Evolutionary conservation across 495 filamentous ascomycete species (phyloP), one percentile per base, ranked within the genome.

Genomic region (Talaromyces trachyspermus): DNA sequence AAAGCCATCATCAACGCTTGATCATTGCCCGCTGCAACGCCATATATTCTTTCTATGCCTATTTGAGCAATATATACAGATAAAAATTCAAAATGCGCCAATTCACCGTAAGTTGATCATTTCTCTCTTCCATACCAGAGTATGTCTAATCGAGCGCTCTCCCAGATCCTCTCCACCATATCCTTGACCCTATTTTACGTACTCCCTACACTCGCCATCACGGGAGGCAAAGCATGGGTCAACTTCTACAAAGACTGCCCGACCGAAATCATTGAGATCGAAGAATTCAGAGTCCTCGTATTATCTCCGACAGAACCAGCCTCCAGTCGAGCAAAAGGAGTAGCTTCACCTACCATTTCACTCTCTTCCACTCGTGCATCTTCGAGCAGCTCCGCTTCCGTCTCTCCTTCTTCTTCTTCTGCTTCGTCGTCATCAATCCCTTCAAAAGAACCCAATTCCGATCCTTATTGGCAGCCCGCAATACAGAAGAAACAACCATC

Each of bases 171-270:
- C n/a, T 50, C 57, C 23, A 11, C 48, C 39, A 49, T 69, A 40
- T 52, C 59, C n/a, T 19, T 50, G 8, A n/a, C 36, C 15, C 27
- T 43, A 4, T 23, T 39, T 8, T 35, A 14, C 44, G 52, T 54
- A 37, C 42, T 48, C 15, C 39, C 62, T 29, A 53, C 63, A 15
- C 42, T 48, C 14, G 61, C 66, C 30, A 32, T 51, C 12, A 60
- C 45, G 22, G 54, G 54, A 10, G 63, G 60, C 14, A 55, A 60
- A 15, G 49, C 68, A 27, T 62, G 57, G 57, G 59, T 66, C 52
- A 61, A 59, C 43, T 71, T 68, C 63, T 65, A 63, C 44, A 59
- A 64, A 6, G 51, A 29, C 42, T 71, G 68, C 25, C 65, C 64
- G 2, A 49, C 49, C 35, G 58, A 63, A 1, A 25, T 53, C 19